Percentiles rank a stretch among this genome's conserved stretches.
phyloP scores from a whole-genome alignment of 805 yeast genomes.

The Kluyveromyces siamensis region DNA sequence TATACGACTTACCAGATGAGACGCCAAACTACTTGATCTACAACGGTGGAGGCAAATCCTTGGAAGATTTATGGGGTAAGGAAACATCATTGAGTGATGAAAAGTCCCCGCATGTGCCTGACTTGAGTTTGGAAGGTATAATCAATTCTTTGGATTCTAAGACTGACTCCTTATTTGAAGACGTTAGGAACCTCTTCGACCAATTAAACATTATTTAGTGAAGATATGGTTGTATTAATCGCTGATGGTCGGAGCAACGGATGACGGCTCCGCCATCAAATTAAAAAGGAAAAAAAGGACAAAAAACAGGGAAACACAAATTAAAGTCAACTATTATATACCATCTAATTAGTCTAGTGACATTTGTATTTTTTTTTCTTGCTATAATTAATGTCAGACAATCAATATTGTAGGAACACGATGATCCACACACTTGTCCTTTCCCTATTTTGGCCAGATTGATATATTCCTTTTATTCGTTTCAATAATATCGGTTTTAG shows the following conservation, averaged over 20 bases:
- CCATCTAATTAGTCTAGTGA: too few species aligned
- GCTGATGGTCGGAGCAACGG: neutral
- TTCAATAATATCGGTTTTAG: too few species aligned
- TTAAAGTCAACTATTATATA: neutral
- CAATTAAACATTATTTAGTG: constrained; percentile 16
- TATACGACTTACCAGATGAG: constrained; percentile 57
- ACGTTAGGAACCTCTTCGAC: constrained; percentile 20
- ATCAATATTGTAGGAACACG: too few species aligned
- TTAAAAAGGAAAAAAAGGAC: too few species aligned
- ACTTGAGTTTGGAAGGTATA: constrained; percentile 6
- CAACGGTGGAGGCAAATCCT: constrained; percentile 75
- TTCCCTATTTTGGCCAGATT: too few species aligned
- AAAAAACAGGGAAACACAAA: neutral
- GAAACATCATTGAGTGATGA: neutral
- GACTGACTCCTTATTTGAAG: constrained; percentile 20
- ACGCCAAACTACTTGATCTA: constrained; percentile 71
- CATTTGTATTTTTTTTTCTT: too few species aligned
- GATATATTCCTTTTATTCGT: too few species aligned
- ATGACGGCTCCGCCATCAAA: neutral
- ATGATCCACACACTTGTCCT: too few species aligned
- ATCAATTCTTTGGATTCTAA: constrained; percentile 15
- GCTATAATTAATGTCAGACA: neutral
- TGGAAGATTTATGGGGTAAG: constrained; percentile 52
- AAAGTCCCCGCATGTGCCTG: neutral
- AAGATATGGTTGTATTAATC: too few species aligned